phyloP scores from a whole-genome alignment of 495 filamentous ascomycete genomes.

The Pyrenula massariospora region DNA sequence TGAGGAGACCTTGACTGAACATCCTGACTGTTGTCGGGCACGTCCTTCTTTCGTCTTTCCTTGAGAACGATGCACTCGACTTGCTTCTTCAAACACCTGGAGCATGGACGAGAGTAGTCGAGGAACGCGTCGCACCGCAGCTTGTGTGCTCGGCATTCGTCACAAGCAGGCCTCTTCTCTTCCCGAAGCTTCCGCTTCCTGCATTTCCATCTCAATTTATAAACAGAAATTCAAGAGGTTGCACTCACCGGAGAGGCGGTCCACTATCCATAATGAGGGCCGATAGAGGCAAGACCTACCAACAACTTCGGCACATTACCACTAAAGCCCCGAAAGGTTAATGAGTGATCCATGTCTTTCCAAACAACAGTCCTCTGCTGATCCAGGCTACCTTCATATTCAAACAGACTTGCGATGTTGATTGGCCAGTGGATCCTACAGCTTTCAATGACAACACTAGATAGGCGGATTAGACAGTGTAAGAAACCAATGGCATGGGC shows the following conservation, averaged over 20 bases:
- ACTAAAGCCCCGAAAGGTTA: neutral
- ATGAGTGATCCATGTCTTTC: no score
- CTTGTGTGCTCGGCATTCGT: neutral
- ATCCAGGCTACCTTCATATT: no score
- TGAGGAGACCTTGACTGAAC: neutral
- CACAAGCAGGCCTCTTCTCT: neutral
- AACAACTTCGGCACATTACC: neutral
- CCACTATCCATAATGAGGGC: neutral
- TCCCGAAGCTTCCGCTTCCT: neutral
- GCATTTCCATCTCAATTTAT: neutral
- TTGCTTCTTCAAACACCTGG: neutral
- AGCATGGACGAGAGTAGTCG: neutral
- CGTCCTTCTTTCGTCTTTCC: neutral
- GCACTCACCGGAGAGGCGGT: neutral
- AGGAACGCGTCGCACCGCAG: neutral
- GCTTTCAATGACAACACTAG: no score
- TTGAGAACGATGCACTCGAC: neutral
- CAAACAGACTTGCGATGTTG: no score
- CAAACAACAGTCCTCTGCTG: no score
- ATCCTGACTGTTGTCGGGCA: neutral
- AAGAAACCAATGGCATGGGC: no score
- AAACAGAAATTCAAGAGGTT: neutral
- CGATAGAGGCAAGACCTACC: neutral
- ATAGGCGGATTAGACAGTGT: no score
- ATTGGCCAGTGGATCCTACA: no score